Conservation (phyloP, 2,329 filamentous ascomycete species). For the Cytospora piceae region DNA sequence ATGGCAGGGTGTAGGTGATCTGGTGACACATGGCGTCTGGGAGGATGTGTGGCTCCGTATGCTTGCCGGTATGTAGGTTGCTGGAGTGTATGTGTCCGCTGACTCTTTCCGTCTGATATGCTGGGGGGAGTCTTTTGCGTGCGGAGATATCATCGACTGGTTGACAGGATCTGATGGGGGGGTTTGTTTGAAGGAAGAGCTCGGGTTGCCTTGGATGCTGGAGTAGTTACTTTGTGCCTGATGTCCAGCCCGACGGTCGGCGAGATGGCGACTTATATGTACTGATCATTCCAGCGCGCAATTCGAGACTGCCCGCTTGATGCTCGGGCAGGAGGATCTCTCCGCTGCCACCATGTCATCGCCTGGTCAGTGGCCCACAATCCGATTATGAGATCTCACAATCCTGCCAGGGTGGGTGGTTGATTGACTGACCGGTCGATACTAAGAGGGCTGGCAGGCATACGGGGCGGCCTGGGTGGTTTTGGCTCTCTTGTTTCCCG, state of each 20-base stretch:
- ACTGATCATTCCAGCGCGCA: constrained; percentile 20
- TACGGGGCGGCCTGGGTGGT: background rate
- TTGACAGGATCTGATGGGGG: background rate
- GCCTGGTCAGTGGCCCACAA: constrained; percentile 12
- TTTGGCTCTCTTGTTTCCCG: constrained; percentile 14
- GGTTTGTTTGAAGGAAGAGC: background rate
- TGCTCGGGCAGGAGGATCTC: constrained; percentile 20
- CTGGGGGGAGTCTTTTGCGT: background rate
- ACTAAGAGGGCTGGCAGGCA: constrained; percentile 7
- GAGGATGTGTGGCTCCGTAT: constrained; percentile 6
- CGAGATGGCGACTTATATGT: constrained; percentile 25
- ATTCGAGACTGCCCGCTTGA: constrained; percentile 17
- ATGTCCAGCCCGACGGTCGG: constrained; percentile 8
- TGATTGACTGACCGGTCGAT: constrained; percentile 4
- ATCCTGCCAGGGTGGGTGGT: constrained; percentile 5
- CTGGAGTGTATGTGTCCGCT: background rate
- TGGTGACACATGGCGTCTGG: constrained; percentile 51
- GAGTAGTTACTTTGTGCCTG: constrained; percentile 1
- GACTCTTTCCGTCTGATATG: background rate
- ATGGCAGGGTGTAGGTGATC: constrained; percentile 53
- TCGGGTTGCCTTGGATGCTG: constrained; percentile 2
- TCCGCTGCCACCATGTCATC: constrained; percentile 25
- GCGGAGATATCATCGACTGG: background rate
- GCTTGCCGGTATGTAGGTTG: background rate
- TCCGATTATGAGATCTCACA: constrained; percentile 15